phyloP scores from a whole-genome alignment of 371 early-diverging fungal species.

The Mortierella sp. region DNA sequence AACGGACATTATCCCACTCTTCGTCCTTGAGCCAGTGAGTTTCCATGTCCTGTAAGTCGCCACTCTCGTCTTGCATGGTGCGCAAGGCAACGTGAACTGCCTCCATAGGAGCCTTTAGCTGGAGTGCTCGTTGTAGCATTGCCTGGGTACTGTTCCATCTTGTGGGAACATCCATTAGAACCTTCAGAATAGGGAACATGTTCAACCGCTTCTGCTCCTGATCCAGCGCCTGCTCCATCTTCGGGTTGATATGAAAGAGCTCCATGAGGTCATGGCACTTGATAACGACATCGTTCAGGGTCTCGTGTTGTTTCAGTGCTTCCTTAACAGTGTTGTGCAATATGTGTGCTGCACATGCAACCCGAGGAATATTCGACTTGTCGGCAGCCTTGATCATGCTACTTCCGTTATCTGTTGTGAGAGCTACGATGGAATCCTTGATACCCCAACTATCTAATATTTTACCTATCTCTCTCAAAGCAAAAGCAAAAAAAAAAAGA shows the following conservation, averaged over 20 bases:
- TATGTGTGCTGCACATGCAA: too few relatives aligned
- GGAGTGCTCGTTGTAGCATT: neutral
- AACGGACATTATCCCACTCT: neutral
- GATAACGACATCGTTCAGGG: neutral
- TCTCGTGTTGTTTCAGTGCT: neutral
- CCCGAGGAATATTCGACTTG: neutral
- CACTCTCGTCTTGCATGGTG: neutral
- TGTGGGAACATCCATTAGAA: constrained; percentile 12
- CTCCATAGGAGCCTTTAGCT: constrained; percentile 6
- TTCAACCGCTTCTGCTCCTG: neutral
- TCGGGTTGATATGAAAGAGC: constrained; percentile 16
- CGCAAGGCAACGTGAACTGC: neutral
- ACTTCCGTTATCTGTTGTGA: constrained; percentile 11
- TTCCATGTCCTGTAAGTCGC: neutral
- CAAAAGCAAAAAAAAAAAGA: neutral
- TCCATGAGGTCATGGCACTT: constrained; percentile 7
- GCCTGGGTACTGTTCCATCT: constrained; percentile 20
- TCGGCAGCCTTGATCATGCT: constrained; percentile 14
- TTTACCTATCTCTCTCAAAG: neutral
- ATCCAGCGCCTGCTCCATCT: constrained; percentile 10
- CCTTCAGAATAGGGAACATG: neutral
- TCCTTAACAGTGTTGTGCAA: too few relatives aligned
- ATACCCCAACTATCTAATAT: constrained; percentile 4
- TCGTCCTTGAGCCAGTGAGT: constrained; percentile 2
- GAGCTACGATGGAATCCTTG: neutral